These are phyloP conservation scores for Periconia macrospinosa DNA, from an alignment of 2,329 filamentous ascomycete species.

Conservation along the genomic window DNA sequence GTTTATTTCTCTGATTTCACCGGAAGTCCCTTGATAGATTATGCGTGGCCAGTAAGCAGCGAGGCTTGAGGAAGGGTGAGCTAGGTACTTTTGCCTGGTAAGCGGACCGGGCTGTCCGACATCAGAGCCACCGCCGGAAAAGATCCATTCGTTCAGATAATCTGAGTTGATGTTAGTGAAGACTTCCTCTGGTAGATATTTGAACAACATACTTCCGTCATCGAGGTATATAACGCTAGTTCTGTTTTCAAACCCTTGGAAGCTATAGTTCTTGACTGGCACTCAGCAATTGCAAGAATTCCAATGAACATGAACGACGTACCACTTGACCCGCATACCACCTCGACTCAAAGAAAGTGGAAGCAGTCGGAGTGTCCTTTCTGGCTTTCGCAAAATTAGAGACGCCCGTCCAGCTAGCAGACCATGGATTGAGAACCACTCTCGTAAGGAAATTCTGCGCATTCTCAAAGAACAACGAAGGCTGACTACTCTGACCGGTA, in stretches of 20 bases:
- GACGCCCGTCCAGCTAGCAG: slow-evolving; percentile 18
- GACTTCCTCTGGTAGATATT: background rate
- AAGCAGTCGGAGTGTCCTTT: slow-evolving; percentile 10
- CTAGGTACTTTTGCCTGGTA: slow-evolving; percentile 15
- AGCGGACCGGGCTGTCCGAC: slow-evolving; percentile 15
- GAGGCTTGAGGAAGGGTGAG: slow-evolving; percentile 11
- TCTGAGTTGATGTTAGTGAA: slow-evolving; percentile 5
- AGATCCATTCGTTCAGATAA: slow-evolving; percentile 18
- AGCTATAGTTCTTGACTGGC: slow-evolving; percentile 12
- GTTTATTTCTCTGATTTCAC: slow-evolving; percentile 12
- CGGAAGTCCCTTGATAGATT: slow-evolving; percentile 16
- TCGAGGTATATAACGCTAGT: slow-evolving; percentile 16
- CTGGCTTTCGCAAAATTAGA: slow-evolving; percentile 15
- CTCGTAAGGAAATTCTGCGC: slow-evolving; percentile 13
- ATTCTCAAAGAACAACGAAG: slow-evolving; percentile 17
- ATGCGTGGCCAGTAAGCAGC: slow-evolving; percentile 18
- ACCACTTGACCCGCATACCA: slow-evolving; percentile 16
- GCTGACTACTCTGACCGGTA: slow-evolving; percentile 11
- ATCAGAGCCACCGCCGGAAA: slow-evolving; percentile 14
- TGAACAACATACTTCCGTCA: slow-evolving; percentile 8
- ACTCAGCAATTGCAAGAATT: background rate
- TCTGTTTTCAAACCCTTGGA: slow-evolving; percentile 11
- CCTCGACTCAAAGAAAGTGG: slow-evolving; percentile 7
- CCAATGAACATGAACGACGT: background rate
- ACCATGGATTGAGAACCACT: slow-evolving; percentile 16